Evolutionary conservation across 768 basidiomycete genomes (phyloP).

Genomic region (Pulveroboletus sp.): DNA sequence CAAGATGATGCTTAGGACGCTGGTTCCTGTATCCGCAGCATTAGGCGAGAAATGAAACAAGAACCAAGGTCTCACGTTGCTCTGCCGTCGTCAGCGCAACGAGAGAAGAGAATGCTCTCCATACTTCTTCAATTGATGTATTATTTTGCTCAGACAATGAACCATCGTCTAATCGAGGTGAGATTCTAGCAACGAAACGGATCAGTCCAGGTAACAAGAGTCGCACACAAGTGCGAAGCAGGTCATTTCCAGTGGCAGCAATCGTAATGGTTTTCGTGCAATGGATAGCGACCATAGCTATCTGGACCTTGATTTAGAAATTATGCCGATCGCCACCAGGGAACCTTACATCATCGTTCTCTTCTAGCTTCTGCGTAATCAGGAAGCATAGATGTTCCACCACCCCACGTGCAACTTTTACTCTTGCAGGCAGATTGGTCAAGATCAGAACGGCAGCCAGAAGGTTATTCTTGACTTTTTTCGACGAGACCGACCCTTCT

Average conservation of each 20-base stretch:
- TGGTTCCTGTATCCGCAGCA: slow-evolving; percentile 46
- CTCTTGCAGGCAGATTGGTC: slow-evolving; percentile 65
- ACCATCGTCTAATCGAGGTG: slow-evolving; percentile 56
- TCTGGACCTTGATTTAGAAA: slow-evolving; percentile 37
- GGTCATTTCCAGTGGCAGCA: slow-evolving; percentile 63
- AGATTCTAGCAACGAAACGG: slow-evolving; percentile 70
- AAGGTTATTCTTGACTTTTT: slow-evolving; percentile 89
- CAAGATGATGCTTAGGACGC: slow-evolving; percentile 65
- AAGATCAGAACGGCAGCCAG: slow-evolving; percentile 81
- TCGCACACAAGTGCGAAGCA: slow-evolving; percentile 67
- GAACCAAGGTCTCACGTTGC: slow-evolving; percentile 48
- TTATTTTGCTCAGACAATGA: slow-evolving; percentile 52
- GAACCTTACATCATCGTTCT: slow-evolving; percentile 57
- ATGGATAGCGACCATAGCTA: slow-evolving; percentile 81
- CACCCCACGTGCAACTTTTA: slow-evolving; percentile 66
- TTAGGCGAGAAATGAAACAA: slow-evolving; percentile 6
- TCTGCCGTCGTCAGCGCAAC: slow-evolving; percentile 53
- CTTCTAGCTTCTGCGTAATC: slow-evolving; percentile 75
- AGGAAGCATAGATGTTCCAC: slow-evolving; percentile 84
- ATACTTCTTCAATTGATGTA: slow-evolving; percentile 69
- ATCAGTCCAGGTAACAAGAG: slow-evolving; percentile 78
- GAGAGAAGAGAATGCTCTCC: slow-evolving; percentile 74
- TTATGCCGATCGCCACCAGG: not conserved
- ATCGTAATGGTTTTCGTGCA: slow-evolving; percentile 82
- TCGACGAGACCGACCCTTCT: slow-evolving; percentile 65